Conservation (phyloP, 305 asterid genomes). For the Euphrasia arctica region DNA sequence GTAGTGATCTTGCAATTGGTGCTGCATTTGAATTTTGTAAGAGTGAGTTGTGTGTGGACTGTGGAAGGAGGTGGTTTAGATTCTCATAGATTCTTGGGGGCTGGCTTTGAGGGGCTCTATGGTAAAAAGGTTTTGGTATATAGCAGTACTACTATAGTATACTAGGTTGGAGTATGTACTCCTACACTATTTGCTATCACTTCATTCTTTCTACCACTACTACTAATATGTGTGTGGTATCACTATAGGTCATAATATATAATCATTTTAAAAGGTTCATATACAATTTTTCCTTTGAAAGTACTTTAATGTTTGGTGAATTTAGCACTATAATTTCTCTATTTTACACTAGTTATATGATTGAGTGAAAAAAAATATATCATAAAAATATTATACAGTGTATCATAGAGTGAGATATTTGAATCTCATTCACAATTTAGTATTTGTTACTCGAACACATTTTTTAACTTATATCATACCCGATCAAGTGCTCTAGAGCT, state of each 20-base stretch:
- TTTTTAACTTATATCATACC: too few relatives aligned
- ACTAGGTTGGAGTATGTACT: too few relatives aligned
- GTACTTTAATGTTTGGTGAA: background rate
- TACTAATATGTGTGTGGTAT: background rate
- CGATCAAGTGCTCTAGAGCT: too few relatives aligned
- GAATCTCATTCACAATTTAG: too few relatives aligned
- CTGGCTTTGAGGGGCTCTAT: slow-evolving; percentile 1
- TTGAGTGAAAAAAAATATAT: too few relatives aligned
- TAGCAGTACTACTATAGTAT: too few relatives aligned
- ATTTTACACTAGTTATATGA: background rate
- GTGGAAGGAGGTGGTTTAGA: background rate
- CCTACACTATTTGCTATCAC: background rate
- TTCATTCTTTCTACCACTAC: background rate
- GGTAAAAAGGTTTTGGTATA: background rate
- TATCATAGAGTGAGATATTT: too few relatives aligned
- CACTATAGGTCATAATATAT: background rate
- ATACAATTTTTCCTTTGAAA: too few relatives aligned
- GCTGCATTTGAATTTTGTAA: background rate
- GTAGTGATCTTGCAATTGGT: too few relatives aligned
- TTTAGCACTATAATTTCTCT: background rate
- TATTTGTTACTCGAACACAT: too few relatives aligned
- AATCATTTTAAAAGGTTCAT: background rate
- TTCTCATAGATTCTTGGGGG: background rate
- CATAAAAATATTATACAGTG: too few relatives aligned
- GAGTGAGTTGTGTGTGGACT: too few relatives aligned